A percentile compares a stretch with the other conserved stretches of the same genome.
These are phyloP conservation scores for Mycosphaerelloides madeirae DNA, from an alignment of 2,329 filamentous ascomycete species.

Conservation along the genomic window DNA sequence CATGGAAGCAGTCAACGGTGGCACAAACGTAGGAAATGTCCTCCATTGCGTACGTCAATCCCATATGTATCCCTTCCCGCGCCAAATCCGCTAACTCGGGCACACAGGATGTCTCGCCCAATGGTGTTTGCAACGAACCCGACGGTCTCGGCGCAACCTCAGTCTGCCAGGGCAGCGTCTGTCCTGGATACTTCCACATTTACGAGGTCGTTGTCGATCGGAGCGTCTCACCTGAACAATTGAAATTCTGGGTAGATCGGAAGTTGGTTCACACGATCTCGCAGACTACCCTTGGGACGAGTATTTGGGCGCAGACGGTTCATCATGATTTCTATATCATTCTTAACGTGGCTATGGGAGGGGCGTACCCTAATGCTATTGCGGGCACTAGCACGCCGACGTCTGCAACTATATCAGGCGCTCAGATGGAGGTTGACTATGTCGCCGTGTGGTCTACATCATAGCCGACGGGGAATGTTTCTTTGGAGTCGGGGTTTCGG, in stretches of 20 bases:
- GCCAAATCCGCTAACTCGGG: neutral
- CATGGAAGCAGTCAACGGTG: conserved; percentile 31
- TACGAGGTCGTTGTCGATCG: conserved; percentile 31
- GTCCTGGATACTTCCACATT: conserved; percentile 28
- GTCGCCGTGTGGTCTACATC: conserved; percentile 21
- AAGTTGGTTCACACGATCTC: conserved; percentile 19
- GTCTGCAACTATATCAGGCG: conserved; percentile 13
- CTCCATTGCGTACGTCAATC: conserved; percentile 25
- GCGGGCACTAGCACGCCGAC: conserved; percentile 25
- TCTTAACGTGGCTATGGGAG: conserved; percentile 30
- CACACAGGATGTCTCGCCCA: conserved; percentile 24
- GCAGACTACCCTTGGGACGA: conserved; percentile 19
- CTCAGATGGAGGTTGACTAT: conserved; percentile 22
- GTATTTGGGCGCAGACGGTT: conserved; percentile 24
- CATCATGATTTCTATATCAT: conserved; percentile 26
- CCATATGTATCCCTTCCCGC: neutral
- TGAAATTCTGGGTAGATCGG: conserved; percentile 28
- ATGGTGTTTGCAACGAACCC: conserved; percentile 31
- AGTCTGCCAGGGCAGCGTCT: conserved; percentile 12
- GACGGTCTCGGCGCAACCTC: conserved; percentile 20
- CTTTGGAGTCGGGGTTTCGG: too few relatives aligned
- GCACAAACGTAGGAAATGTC: conserved; percentile 17
- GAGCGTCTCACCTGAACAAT: conserved; percentile 15
- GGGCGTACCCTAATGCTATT: conserved; percentile 26
- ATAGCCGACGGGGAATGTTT: too few relatives aligned